Evolutionary conservation across 2,329 filamentous ascomycete species (phyloP), one percentile per base, ranked within the genome.

Genomic region (Ophiocordyceps camponoti-rufipedis): DNA sequence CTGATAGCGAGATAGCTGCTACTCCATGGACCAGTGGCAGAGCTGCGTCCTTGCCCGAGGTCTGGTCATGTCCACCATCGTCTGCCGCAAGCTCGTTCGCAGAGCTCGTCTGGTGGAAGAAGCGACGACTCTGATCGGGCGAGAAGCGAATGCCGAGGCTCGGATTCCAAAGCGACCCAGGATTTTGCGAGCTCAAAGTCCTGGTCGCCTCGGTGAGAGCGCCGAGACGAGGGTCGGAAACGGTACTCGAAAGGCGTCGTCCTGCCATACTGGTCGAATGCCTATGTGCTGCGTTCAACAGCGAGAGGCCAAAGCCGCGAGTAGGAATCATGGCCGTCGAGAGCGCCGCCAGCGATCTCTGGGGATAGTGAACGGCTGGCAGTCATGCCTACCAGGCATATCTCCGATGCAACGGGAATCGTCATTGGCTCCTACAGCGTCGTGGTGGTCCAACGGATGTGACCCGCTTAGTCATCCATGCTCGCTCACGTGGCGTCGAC

Each of bases 381-480:
- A 9, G 3, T 31, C 8, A 18, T 9, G n/a, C n/a, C n/a, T 18
- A 46, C 8, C 41, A 43, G 32, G 28, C 14, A 13, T 14, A 12
- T 43, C 19, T 13, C 18, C 29, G 41, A 14, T 8, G 41, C 29
- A 31, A 31, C 9, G 29, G 4, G 8, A 7, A 31, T 9, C 29
- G 8, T 31, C 29, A 31, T 31, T 31, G 29, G 29, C 29, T 31
- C 29, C 12, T 31, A 31, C 41, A 28, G 28, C 7, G 28, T 43
- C 42, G 29, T 16, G 6, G 29, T 43, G 41, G 18, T 23, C 23
- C 23, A 23, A 2, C 14, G 18, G 9, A 23, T 5, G 6, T 11
- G 19, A 12, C 12, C 7, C 28, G 53, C 57, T 65, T 60, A 65
- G 60, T 65, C 61, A 65, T 51, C 43, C 11, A 48, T 57, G 52